Evolutionary conservation across 352 stramenopile species (phyloP), one percentile per base, ranked within the genome.

Genomic region (Pythium rhizo-oryzae): DNA sequence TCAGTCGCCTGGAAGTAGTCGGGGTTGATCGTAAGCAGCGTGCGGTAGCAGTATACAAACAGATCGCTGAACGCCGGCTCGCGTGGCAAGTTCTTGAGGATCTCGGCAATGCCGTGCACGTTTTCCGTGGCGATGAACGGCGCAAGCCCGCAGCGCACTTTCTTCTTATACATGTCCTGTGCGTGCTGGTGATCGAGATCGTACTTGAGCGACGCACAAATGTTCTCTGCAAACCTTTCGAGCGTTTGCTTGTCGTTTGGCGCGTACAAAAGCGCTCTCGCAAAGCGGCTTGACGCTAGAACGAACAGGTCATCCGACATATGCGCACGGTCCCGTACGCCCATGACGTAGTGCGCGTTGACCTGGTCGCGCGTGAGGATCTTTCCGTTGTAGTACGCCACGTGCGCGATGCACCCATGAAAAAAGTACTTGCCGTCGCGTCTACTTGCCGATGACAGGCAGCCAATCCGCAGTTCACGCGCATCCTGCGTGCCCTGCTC

Each of bases 341-440:
- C 90, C 49, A 93, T 70, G 2, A 93, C 72, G 33, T 84, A 96
- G 68, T 96, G 92, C 0, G 75, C 71, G 30, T 91, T 89, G 24
- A 98, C 67, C 58, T 86, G 70, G 37, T 97, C 90, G 0, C 80
- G 79, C 49, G 61, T 82, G 19, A 98, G 58, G 8, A 71, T 67
- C 11, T 70, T 62, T 8, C 75, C 75, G 39, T 84, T 86, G 77
- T 95, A 98, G 58, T 92, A 94, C 13, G 87, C 89, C 8, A 98
- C 85, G 56, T 97, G 90, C 19, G 87, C 87, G 28, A 97, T 82
- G 15, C 70, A 65, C 4, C 92, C 92, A 18, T 91, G 77, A 65
- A 97, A 97, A 70, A 93, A 97, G 57, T 92, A 81, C 41, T 94
- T 96, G 15, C 87, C 86, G 47, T 96, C 84, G 33, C 70, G 76